Percentiles rank a stretch among this genome's conserved stretches.
Evolutionary conservation across 2,329 filamentous ascomycete genomes (phyloP).

Genomic region (Pseudogymnoascus sp.): DNA sequence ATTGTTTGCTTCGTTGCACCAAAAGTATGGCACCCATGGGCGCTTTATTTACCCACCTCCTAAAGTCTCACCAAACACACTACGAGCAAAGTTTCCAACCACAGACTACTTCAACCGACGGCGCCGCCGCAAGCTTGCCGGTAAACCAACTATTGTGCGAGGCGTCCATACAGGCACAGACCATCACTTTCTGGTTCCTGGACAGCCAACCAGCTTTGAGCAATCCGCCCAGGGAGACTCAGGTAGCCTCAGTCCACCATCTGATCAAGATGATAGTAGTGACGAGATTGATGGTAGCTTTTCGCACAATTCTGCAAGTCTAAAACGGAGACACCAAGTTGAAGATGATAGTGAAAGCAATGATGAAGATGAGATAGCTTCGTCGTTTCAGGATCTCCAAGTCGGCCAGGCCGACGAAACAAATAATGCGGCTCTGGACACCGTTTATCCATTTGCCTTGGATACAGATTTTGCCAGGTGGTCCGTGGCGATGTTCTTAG

Average conservation of each 20-base stretch:
- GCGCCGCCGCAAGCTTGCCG: not conserved
- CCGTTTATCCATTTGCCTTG: slow-evolving; percentile 23
- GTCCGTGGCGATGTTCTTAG: slow-evolving; percentile 47
- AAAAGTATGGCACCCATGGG: slow-evolving; percentile 26
- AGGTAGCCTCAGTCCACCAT: slow-evolving; percentile 42
- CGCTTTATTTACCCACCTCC: slow-evolving; percentile 19
- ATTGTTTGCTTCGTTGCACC: slow-evolving; percentile 23
- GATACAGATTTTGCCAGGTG: slow-evolving; percentile 28
- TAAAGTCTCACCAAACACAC: not conserved
- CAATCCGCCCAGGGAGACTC: slow-evolving; percentile 36
- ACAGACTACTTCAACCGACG: slow-evolving; percentile 22
- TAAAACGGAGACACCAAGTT: slow-evolving; percentile 25
- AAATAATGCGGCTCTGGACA: slow-evolving; percentile 16
- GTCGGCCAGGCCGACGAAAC: slow-evolving; percentile 20
- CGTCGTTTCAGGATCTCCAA: slow-evolving; percentile 25
- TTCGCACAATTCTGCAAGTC: slow-evolving; percentile 39
- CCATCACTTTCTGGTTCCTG: not conserved
- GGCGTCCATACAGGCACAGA: not conserved
- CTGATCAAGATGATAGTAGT: slow-evolving; percentile 48
- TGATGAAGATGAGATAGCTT: slow-evolving; percentile 22
- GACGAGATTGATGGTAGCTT: slow-evolving; percentile 41
- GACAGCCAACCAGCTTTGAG: slow-evolving; percentile 10
- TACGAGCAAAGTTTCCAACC: slow-evolving; percentile 18
- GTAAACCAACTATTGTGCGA: not conserved
- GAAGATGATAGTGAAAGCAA: slow-evolving; percentile 16